Evolutionary conservation across 352 stramenopile genomes (phyloP), one percentile per base, ranked within the genome.

Genomic region (Globisporangium apiculatum): DNA sequence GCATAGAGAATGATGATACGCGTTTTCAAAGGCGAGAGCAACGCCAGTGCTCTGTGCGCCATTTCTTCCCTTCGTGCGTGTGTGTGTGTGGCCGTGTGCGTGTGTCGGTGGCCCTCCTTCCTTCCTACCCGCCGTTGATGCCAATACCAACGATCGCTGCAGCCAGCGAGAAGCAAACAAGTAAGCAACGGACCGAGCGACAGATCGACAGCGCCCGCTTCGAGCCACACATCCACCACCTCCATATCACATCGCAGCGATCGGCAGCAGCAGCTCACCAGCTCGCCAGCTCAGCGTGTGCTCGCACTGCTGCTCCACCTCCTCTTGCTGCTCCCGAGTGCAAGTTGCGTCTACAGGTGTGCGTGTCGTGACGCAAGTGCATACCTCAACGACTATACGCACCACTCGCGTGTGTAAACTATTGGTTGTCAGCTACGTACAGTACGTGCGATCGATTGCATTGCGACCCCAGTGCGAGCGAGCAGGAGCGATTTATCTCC

Each of bases 71-170:
- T 12, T 43, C 11, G 40, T 43, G 2, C 11, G 40, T 43, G 2
- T 43, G 40, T 12, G 40, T 12, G 40, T 43, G 24, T 31, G 24
- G 24, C 24, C 24, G 24, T 43, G 40, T 43, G 40, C 11, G 40
- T 12, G 40, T 12, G 40, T 43, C 40, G 40, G 40, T 43, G 40
- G 12, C 45, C n/a, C 47, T 51, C 47, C n/a, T 51, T 43, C 40
- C 7, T 48, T 48, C 43, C 43, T 48, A 48, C 43, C 43, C 43
- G 43, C 15, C 15, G 3, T 9, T 48, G 45, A 48, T 48, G 45
- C 45, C 45, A 48, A 48, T 48, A 48, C 14, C 45, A 48, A 48
- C 45, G 45, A 48, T 48, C 45, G 45, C 45, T 8, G 45, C 45
- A 7, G 14, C 43, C 45, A 24, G 7, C n/a, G 42, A 48, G 42